These are phyloP conservation scores for Ustilago lituana DNA, from an alignment of 1,284 basidiomycete genomes.

Conservation along the genomic window DNA sequence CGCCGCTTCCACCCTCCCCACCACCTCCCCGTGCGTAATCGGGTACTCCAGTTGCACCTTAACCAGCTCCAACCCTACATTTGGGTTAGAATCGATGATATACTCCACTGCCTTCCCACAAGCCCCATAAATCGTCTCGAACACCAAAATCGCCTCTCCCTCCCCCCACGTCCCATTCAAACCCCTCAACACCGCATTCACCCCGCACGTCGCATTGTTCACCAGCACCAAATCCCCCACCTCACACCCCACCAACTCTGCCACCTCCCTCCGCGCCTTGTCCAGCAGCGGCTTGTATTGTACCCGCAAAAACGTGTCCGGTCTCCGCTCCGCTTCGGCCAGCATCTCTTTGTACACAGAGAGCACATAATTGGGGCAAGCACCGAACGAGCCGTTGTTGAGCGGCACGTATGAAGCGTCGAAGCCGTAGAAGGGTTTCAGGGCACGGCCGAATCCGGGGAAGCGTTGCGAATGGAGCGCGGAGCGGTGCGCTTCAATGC, in stretches of 20 bases:
- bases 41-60: slow-evolving; percentile 60
- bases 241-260: slow-evolving; percentile 20
- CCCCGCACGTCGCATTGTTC: slow-evolving; percentile 62
- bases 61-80: slow-evolving; percentile 49
- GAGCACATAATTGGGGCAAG: slow-evolving; percentile 43
- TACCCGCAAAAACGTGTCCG: slow-evolving; percentile 28
- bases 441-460: slow-evolving; percentile 35
- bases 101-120: slow-evolving; percentile 57
- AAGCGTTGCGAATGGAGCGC: slow-evolving; percentile 21
- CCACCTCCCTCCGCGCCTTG: slow-evolving; percentile 18
- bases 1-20: slow-evolving; percentile 54
- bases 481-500: slow-evolving; percentile 13
- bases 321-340: slow-evolving; percentile 28
- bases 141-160: slow-evolving; percentile 58
- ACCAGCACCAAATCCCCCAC: slow-evolving; percentile 62
- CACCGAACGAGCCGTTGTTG: slow-evolving; percentile 48
- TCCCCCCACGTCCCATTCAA: slow-evolving; percentile 54
- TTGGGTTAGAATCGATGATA: slow-evolving; percentile 57
- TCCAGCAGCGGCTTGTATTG: slow-evolving; percentile 18
- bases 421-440: slow-evolving; percentile 33
- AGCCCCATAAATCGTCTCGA: slow-evolving; percentile 62
- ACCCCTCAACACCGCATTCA: slow-evolving; percentile 61
- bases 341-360: slow-evolving; percentile 19
- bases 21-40: slow-evolving; percentile 52
- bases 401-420: slow-evolving; percentile 31